Evolutionary conservation across 1,284 basidiomycete genomes (phyloP).

Genomic region (Xanthoconium separans): DNA sequence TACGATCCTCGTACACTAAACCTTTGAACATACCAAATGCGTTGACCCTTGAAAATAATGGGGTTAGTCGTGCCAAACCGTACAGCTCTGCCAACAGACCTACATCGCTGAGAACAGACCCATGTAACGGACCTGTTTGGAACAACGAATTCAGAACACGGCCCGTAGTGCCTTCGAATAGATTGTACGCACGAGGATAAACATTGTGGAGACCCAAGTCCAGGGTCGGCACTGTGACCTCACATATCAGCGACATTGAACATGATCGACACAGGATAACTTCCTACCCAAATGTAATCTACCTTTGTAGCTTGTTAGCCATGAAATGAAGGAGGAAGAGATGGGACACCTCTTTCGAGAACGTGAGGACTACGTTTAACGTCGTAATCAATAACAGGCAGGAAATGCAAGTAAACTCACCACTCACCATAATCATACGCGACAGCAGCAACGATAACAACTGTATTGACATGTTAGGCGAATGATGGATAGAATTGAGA

Average conservation of each 20-base stretch:
- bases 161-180: no score
- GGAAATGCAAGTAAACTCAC: no score
- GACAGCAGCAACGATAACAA: background rate
- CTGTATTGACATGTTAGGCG: background rate
- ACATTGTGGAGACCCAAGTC: conserved; percentile 8
- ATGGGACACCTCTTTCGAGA: conserved; percentile 1
- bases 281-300: conserved; percentile 13
- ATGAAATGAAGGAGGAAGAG: background rate
- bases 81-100: background rate
- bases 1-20: no score
- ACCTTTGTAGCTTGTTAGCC: background rate
- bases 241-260: background rate
- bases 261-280: no score
- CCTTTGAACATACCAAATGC: conserved; percentile 3
- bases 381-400: no score
- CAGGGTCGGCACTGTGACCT: background rate
- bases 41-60: background rate
- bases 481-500: no score
- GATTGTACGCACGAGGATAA: background rate
- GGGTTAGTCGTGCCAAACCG: background rate
- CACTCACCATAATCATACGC: conserved; percentile 9
- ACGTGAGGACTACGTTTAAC: conserved; percentile 3
- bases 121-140: conserved; percentile 9
- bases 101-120: conserved; percentile 12
- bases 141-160: background rate